A percentile compares a stretch with the other conserved stretches of the same genome.
These are phyloP conservation scores for Ceratocystis smalleyi DNA, from an alignment of 2,329 filamentous ascomycete genomes.

Conservation along the genomic window DNA sequence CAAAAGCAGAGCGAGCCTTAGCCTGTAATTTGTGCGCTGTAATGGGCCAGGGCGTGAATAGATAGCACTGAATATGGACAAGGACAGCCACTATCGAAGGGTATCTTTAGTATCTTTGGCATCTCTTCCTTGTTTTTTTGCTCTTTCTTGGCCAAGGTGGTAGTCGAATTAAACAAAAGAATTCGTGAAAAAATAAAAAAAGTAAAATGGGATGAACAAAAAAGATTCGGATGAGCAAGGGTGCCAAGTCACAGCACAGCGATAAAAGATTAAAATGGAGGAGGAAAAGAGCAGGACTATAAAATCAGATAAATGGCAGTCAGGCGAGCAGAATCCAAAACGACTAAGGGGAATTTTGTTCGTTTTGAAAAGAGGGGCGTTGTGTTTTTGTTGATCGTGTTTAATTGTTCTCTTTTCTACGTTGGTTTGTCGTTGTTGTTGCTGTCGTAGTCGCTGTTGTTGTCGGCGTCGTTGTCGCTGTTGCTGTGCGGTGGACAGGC, in stretches of 20 bases:
- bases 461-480: background rate
- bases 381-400: background rate
- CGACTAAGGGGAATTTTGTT: background rate
- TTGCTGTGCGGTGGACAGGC: background rate
- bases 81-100: background rate
- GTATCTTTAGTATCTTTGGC: constrained; percentile 5
- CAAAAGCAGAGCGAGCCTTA: background rate
- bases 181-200: background rate
- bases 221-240: constrained; percentile 6
- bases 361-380: background rate
- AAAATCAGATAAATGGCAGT: background rate
- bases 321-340: constrained; percentile 1
- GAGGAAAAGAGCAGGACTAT: background rate
- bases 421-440: background rate
- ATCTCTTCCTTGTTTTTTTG: background rate
- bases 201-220: constrained; percentile 12
- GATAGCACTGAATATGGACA: background rate
- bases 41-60: background rate
- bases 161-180: background rate
- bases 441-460: background rate
- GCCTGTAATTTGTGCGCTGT: background rate
- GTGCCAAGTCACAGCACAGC: background rate
- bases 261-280: background rate
- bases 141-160: background rate
- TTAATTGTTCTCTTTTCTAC: background rate